A percentile compares a stretch with the other conserved stretches of the same genome.
phyloP scores from a whole-genome alignment of 106 monocot genomes.

The Amphibolis antarctica region DNA sequence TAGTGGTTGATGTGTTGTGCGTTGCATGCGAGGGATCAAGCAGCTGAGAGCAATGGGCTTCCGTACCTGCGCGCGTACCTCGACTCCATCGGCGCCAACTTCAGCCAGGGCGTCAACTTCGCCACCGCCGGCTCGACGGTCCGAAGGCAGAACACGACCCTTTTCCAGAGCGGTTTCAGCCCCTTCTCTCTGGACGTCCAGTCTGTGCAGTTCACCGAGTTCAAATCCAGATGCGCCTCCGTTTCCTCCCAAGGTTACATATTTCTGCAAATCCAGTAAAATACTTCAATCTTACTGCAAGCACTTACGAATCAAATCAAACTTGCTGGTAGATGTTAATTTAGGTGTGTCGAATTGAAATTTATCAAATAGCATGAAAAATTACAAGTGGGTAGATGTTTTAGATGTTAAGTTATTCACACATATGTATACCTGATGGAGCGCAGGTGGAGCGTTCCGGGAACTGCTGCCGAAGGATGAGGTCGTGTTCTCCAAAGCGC shows the following conservation, averaged over 20 bases:
- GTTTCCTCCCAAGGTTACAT: neutral
- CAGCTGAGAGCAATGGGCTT: constrained; percentile 41
- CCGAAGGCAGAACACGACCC: constrained; percentile 33
- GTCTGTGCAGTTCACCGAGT: constrained; percentile 63
- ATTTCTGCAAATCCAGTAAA: too few relatives aligned
- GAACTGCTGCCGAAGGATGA: constrained; percentile 28
- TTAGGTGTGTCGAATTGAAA: too few relatives aligned
- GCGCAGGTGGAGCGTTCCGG: constrained; percentile 20
- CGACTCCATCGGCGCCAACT: constrained; percentile 61
- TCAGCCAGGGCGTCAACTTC: constrained; percentile 79
- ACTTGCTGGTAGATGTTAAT: too few relatives aligned
- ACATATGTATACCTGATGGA: too few relatives aligned
- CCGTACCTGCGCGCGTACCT: constrained; percentile 65
- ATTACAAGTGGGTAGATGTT: too few relatives aligned
- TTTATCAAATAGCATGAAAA: too few relatives aligned
- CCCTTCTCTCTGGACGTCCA: constrained; percentile 81
- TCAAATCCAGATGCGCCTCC: constrained; percentile 42
- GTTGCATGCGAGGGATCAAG: too few relatives aligned
- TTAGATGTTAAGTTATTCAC: too few relatives aligned
- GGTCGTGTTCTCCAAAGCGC: constrained; percentile 11
- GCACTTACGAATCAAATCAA: too few relatives aligned
- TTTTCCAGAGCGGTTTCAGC: constrained; percentile 69
- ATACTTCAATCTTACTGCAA: too few relatives aligned
- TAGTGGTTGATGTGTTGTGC: too few relatives aligned
- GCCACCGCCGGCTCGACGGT: constrained; percentile 68